Evolutionary conservation across 2,329 filamentous ascomycete genomes (phyloP).

Genomic region (Biscogniauxia sp.): DNA sequence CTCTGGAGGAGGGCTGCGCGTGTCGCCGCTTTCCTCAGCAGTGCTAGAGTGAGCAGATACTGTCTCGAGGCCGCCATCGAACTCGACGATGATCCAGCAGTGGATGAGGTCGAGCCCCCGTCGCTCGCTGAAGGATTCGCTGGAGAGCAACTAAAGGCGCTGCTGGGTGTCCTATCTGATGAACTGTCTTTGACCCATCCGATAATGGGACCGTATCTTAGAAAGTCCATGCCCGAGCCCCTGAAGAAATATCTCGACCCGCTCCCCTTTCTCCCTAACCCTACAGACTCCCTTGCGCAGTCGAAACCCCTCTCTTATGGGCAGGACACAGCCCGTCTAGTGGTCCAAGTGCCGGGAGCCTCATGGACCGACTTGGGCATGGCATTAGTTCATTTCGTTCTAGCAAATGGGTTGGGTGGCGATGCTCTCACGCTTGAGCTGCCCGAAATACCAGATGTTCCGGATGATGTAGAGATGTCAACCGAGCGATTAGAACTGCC

Average conservation of each 20-base stretch:
- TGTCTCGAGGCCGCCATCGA: conserved; percentile 66
- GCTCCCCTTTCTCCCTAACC: conserved; percentile 59
- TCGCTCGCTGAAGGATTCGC: conserved; percentile 63
- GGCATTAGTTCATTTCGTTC: conserved; percentile 37
- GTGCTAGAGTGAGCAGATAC: conserved; percentile 56
- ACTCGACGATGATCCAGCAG: conserved; percentile 63
- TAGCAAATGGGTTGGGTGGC: conserved; percentile 35
- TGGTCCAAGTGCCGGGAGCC: conserved; percentile 30
- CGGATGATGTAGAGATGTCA: conserved; percentile 29
- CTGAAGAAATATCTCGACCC: conserved; percentile 58
- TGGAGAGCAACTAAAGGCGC: conserved; percentile 58
- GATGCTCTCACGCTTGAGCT: conserved; percentile 36
- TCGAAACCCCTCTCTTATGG: conserved; percentile 15
- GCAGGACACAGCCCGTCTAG: conserved; percentile 17
- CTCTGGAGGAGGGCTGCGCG: conserved; percentile 61
- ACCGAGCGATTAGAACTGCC: conserved; percentile 23
- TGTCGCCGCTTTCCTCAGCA: conserved; percentile 57
- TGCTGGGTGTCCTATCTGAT: conserved; percentile 54
- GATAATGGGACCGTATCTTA: conserved; percentile 55
- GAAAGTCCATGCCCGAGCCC: conserved; percentile 48
- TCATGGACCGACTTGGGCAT: conserved; percentile 46
- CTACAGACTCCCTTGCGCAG: conserved; percentile 34
- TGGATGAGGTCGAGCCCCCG: conserved; percentile 60
- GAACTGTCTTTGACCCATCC: conserved; percentile 59
- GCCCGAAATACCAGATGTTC: conserved; percentile 33